These are phyloP conservation scores for Lipomyces sp. DNA, from an alignment of 805 yeast species.

Conservation along the genomic window DNA sequence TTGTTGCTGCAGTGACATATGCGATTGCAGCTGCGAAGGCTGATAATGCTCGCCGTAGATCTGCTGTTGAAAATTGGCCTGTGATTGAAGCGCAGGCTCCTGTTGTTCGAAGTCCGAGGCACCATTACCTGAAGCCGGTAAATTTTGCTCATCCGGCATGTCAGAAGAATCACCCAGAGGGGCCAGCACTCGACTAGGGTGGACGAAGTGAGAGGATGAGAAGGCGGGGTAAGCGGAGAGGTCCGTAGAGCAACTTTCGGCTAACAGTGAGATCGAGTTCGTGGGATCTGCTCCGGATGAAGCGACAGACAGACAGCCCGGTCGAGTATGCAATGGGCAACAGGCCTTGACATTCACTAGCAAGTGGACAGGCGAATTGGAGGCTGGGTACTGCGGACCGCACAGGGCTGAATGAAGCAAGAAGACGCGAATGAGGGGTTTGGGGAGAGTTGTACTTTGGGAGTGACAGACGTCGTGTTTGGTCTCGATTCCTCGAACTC, in stretches of 20 bases:
- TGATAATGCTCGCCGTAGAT: slow-evolving; percentile 4
- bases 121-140: not conserved
- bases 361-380: not conserved
- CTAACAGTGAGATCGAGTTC: not conserved
- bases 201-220: not conserved
- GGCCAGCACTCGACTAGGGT: not conserved
- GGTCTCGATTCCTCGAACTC: not conserved
- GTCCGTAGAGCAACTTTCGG: not conserved
- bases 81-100: slow-evolving; percentile 1
- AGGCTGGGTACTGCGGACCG: not conserved
- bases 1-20: not conserved
- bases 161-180: not conserved
- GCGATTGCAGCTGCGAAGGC: slow-evolving; percentile 4
- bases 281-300: not conserved
- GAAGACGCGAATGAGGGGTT: not conserved
- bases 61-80: not conserved
- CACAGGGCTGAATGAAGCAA: not conserved
- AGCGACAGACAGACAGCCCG: not conserved
- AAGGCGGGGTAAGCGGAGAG: not conserved
- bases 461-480: not conserved
- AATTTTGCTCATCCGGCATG: slow-evolving; percentile 6
- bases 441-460: not conserved
- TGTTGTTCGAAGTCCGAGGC: not conserved
- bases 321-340: not conserved
- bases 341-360: not conserved